Evolutionary conservation across 306 rosid species (phyloP).

Genomic region (Prunus campanulata): DNA sequence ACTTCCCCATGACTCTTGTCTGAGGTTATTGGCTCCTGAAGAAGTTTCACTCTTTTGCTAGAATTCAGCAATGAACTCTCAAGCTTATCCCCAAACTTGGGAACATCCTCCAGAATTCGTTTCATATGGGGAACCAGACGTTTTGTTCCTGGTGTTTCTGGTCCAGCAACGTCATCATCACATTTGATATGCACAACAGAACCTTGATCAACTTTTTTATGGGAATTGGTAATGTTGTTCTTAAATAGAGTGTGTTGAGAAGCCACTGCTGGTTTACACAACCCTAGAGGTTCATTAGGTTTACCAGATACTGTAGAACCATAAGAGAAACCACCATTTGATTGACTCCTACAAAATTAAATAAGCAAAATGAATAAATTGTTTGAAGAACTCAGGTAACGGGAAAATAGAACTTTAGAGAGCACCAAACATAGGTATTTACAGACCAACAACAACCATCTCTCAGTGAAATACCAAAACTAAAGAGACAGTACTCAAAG

Average conservation of each 20-base stretch:
- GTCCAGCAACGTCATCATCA: conserved; percentile 48
- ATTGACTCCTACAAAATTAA: conserved; percentile 40
- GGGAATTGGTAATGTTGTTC: conserved; percentile 23
- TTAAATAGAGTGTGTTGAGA: conserved; percentile 23
- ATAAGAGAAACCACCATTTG: conserved; percentile 29
- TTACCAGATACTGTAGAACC: conserved; percentile 20
- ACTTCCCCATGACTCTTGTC: conserved; percentile 42
- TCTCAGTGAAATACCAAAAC: not conserved
- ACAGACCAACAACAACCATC: too few species aligned
- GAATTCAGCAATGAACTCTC: conserved; percentile 37
- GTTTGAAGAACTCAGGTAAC: too few species aligned
- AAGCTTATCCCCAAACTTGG: conserved; percentile 32
- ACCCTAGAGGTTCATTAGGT: conserved; percentile 24
- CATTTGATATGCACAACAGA: conserved; percentile 24
- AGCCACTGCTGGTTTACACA: conserved; percentile 28
- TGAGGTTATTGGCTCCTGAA: conserved; percentile 38
- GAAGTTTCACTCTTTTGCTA: conserved; percentile 61
- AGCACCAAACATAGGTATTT: too few species aligned
- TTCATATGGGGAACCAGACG: conserved; percentile 55
- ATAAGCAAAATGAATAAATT: not conserved
- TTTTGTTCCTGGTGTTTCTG: conserved; percentile 77
- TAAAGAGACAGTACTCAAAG: not conserved
- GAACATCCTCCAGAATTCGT: conserved; percentile 53
- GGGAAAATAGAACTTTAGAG: too few species aligned
- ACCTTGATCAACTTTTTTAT: conserved; percentile 28